These are phyloP conservation scores for Microcyclospora tardicrescens DNA, from an alignment of 2,329 filamentous ascomycete genomes.

Conservation along the genomic window DNA sequence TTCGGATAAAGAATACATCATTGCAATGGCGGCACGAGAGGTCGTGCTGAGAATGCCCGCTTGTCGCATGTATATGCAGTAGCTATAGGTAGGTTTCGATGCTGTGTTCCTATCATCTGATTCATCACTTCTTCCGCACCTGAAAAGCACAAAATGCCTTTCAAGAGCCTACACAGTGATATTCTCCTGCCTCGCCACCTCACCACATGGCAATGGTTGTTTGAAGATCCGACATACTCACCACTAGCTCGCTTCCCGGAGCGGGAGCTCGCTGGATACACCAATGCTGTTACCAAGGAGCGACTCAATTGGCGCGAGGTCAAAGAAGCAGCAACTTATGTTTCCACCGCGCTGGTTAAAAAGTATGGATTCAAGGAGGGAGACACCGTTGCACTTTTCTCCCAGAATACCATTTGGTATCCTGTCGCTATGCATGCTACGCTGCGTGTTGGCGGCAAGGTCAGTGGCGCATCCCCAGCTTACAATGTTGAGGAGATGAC, in stretches of 20 bases:
- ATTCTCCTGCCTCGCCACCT: constrained; percentile 35
- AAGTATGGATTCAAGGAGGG: constrained; percentile 42
- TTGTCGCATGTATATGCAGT: no score
- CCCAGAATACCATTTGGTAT: constrained; percentile 48
- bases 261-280: constrained; percentile 37
- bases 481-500: constrained; percentile 58
- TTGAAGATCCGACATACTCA: constrained; percentile 41
- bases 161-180: constrained; percentile 13
- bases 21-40: no score
- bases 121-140: neutral
- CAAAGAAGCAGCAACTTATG: constrained; percentile 42
- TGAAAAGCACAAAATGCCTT: constrained; percentile 8
- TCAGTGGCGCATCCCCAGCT: constrained; percentile 50
- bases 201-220: constrained; percentile 50
- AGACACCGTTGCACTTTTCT: constrained; percentile 49
- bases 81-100: no score
- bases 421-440: constrained; percentile 49
- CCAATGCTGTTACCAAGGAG: constrained; percentile 47
- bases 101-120: no score
- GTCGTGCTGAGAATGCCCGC: no score
- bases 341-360: constrained; percentile 48
- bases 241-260: constrained; percentile 30
- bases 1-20: no score
- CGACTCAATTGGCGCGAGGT: constrained; percentile 46
- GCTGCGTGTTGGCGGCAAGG: constrained; percentile 41